Evolutionary conservation across 1,284 basidiomycete genomes (phyloP), one percentile per base, ranked within the genome.

Genomic region (Phellopilus nigrolimitatus): DNA sequence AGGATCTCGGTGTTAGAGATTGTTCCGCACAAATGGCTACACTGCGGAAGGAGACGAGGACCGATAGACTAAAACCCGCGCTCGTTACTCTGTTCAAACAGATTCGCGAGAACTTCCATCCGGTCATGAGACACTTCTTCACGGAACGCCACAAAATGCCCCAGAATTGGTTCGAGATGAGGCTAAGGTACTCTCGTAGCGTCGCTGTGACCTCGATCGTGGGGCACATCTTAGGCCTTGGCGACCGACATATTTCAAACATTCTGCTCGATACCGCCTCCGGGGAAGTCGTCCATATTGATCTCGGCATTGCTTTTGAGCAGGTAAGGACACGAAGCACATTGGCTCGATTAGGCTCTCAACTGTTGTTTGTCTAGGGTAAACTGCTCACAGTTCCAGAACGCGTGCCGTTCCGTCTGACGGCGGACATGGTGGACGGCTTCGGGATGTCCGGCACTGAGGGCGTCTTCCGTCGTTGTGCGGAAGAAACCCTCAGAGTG

Each of bases 261-360:
- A 97, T 99, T 59, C 74, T 99, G 39, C 74, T 99, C 51, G 94
- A 98, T 66, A 81, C 81, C 53, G 68, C 68, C 30, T 85, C 80
- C 9, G 95, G 95, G 19, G 93, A 98, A 65, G 75, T 95, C 28
- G 80, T 95, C 3, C 91, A 97, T 65, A 99, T 99, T 49, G 95
- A 99, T 68, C 78, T 99, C 27, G 95, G 95, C 1, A 91, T 98
- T 50, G 93, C 94, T 0, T 99, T 99, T 66, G 97, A 97, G 59
- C 91, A 93, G 72, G 91, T 89, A 54, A 61, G 76, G 60, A 3
- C 28, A 24, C n/a, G 38, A 8, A 39, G 7, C 12, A 25, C 10
- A 13, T 33, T 13, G 31, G 22, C 21, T 22, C 31, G 22, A 39
- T 15, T n/a, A 13, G 22, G n/a, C 7, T 51, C 21, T 34, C 33